These are phyloP conservation scores for Emericellopsis atlantica DNA, from an alignment of 2,329 filamentous ascomycete species.

Conservation along the genomic window DNA sequence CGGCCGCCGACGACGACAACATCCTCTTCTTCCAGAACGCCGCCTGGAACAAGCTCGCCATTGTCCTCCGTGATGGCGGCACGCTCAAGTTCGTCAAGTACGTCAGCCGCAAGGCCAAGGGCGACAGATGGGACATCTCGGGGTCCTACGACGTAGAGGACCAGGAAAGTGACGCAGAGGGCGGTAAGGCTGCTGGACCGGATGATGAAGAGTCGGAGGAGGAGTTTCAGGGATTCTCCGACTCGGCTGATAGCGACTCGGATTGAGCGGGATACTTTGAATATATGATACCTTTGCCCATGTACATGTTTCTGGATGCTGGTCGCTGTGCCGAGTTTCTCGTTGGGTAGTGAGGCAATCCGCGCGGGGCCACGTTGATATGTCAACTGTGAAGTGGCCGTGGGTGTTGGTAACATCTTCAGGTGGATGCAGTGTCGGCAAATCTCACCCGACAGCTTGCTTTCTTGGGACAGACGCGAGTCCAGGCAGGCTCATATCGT, in stretches of 20 bases:
- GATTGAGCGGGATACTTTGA: constrained; percentile 8
- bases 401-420: no score
- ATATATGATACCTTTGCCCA: constrained; percentile 6
- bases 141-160: constrained; percentile 64
- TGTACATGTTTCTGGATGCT: constrained; percentile 2
- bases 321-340: no score
- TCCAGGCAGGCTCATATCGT: no score
- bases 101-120: constrained; percentile 67
- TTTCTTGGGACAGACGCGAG: no score
- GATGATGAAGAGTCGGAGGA: constrained; percentile 34
- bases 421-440: no score
- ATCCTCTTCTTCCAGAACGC: constrained; percentile 51
- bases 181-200: constrained; percentile 15
- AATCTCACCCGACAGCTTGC: no score
- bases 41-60: constrained; percentile 80
- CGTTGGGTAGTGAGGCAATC: no score
- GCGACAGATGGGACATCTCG: constrained; percentile 86
- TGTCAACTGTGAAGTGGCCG: no score
- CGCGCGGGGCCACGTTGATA: no score
- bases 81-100: constrained; percentile 94
- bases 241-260: constrained; percentile 22
- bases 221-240: constrained; percentile 46
- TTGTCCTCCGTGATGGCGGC: constrained; percentile 79
- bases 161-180: constrained; percentile 27
- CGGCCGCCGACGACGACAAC: constrained; percentile 62